Evolutionary conservation across 352 stramenopile species (phyloP).

Genomic region (Phytophthora brassicae): DNA sequence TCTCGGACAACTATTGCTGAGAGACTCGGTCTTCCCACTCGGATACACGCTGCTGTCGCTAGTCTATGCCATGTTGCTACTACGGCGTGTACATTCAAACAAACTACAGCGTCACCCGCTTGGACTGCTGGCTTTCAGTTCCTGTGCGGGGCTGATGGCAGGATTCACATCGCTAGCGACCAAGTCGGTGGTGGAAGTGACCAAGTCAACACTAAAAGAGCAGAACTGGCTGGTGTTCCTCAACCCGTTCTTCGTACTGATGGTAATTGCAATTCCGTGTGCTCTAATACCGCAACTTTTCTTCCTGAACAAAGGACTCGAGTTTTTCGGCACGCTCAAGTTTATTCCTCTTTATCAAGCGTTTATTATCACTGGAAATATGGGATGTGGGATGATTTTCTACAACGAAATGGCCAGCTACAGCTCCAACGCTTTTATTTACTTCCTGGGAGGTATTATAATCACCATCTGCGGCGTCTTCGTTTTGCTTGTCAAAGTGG

Average conservation of each 20-base stretch:
- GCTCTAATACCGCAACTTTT: constrained; percentile 71
- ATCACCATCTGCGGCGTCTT: constrained; percentile 67
- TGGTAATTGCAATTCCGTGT: constrained; percentile 58
- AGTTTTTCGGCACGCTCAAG: constrained; percentile 78
- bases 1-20: constrained; percentile 47
- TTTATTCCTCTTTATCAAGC: constrained; percentile 83
- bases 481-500: constrained; percentile 60
- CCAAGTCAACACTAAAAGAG: constrained; percentile 43
- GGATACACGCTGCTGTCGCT: constrained; percentile 55
- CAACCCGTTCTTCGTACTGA: constrained; percentile 70
- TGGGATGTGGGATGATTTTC: constrained; percentile 74
- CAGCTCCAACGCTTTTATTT: constrained; percentile 37
- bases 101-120: constrained; percentile 56
- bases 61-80: constrained; percentile 50
- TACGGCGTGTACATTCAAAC: constrained; percentile 53
- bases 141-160: constrained; percentile 72
- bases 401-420: constrained; percentile 81
- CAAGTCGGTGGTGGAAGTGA: constrained; percentile 71
- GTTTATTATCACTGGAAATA: constrained; percentile 83
- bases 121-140: constrained; percentile 69
- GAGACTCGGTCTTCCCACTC: constrained; percentile 57
- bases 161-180: constrained; percentile 78
- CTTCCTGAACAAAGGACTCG: constrained; percentile 78
- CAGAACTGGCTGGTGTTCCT: constrained; percentile 51
- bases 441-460: constrained; percentile 55